Evolutionary conservation across 2,329 filamentous ascomycete species (phyloP).

Genomic region (Fusarium sp.): DNA sequence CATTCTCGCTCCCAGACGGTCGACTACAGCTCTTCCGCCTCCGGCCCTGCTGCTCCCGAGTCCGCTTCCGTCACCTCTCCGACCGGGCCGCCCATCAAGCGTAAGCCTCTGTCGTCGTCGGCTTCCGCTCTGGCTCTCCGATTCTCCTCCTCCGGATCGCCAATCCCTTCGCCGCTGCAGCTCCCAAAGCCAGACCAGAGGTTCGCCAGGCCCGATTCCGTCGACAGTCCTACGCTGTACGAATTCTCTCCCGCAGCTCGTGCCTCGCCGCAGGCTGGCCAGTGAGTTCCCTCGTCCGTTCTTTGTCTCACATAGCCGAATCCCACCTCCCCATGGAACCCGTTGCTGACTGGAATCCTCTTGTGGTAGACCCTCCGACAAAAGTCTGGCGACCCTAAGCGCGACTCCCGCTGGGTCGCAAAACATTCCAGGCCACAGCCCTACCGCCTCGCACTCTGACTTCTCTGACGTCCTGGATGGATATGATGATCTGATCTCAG

Average conservation of each 20-base stretch:
- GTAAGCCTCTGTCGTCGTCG: slow-evolving; percentile 70
- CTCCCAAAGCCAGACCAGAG: slow-evolving; percentile 64
- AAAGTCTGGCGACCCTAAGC: slow-evolving; percentile 41
- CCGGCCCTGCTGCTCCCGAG: slow-evolving; percentile 23
- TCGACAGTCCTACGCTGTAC: slow-evolving; percentile 73
- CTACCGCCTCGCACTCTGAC: slow-evolving; percentile 58
- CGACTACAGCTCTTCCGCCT: slow-evolving; percentile 38
- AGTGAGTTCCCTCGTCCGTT: slow-evolving; percentile 43
- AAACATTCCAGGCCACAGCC: slow-evolving; percentile 56
- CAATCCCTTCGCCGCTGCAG: slow-evolving; percentile 51
- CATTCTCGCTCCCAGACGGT: slow-evolving; percentile 44
- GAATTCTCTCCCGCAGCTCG: slow-evolving; percentile 59
- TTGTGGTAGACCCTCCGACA: slow-evolving; percentile 40
- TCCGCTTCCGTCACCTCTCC: slow-evolving; percentile 32
- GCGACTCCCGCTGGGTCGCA: slow-evolving; percentile 44
- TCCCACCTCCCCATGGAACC: slow-evolving; percentile 14
- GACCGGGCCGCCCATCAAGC: slow-evolving; percentile 59
- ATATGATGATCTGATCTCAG: slow-evolving; percentile 58
- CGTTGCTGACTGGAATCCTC: slow-evolving; percentile 46
- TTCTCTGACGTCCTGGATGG: slow-evolving; percentile 57
- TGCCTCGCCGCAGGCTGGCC: slow-evolving; percentile 29
- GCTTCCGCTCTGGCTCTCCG: slow-evolving; percentile 46
- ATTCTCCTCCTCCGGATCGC: slow-evolving; percentile 43
- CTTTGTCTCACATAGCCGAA: slow-evolving; percentile 18
- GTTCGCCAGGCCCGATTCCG: slow-evolving; percentile 65